Conservation (phyloP, 108 stramenopile species). For the Nitzschia sp. region DNA sequence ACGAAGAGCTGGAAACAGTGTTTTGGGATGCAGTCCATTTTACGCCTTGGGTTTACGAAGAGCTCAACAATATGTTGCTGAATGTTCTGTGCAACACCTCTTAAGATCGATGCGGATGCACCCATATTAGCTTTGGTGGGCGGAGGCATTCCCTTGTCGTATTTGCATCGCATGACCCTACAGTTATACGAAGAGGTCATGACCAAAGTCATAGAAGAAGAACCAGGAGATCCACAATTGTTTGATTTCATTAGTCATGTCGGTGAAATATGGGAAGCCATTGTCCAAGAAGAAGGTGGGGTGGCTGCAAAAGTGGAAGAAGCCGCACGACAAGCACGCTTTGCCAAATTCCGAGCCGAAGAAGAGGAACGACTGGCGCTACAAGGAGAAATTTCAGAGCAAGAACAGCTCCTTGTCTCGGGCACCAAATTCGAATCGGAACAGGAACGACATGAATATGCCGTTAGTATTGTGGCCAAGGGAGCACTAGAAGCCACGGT, state of each 20-base stretch:
- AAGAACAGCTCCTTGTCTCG: too few species aligned
- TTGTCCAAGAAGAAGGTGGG: conserved; percentile 15
- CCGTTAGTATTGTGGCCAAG: too few species aligned
- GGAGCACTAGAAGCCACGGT: too few species aligned
- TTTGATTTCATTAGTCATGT: conserved; percentile 20
- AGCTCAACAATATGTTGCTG: too few species aligned
- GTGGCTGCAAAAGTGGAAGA: conserved; percentile 2
- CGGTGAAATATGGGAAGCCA: background rate
- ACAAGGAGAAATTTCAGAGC: too few species aligned
- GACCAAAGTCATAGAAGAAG: background rate
- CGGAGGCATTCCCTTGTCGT: conserved; percentile 11
- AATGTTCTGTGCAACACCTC: too few species aligned
- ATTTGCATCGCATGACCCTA: conserved; percentile 1
- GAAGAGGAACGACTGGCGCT: background rate
- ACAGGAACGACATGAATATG: too few species aligned
- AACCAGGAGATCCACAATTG: conserved; percentile 21
- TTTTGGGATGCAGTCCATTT: too few species aligned
- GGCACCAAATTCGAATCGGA: too few species aligned
- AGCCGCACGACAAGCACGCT: background rate
- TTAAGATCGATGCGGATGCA: too few species aligned
- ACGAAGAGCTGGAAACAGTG: too few species aligned
- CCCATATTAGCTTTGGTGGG: conserved; percentile 24
- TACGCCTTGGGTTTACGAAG: too few species aligned
- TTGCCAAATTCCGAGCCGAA: background rate
- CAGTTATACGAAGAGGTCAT: background rate